Conservation (phyloP, 257 asterid genomes). For the Mitragyna speciosa region DNA sequence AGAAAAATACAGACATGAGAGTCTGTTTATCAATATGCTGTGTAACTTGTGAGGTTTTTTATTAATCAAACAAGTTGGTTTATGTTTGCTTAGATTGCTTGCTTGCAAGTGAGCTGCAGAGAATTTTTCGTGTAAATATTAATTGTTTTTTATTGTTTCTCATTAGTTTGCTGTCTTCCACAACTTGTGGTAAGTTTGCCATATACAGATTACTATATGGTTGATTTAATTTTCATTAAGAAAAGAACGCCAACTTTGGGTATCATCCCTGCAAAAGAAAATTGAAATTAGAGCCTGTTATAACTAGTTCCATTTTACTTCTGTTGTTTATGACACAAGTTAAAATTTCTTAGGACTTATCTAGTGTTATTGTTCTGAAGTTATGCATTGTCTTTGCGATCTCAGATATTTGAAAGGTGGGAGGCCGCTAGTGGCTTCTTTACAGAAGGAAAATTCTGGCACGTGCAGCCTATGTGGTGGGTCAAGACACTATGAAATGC, state of each 20-base stretch:
- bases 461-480: conserved; percentile 68
- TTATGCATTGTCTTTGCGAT: conserved; percentile 11
- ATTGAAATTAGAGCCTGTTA: not conserved
- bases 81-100: no score
- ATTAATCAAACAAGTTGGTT: no score
- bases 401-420: conserved; percentile 77
- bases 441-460: conserved; percentile 43
- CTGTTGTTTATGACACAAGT: no score
- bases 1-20: not conserved
- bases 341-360: no score
- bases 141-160: not conserved
- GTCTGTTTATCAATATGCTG: not conserved
- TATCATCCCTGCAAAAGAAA: no score
- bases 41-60: no score
- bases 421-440: conserved; percentile 63
- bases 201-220: not conserved
- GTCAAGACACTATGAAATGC: conserved; percentile 74
- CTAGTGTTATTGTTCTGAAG: not conserved
- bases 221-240: not conserved
- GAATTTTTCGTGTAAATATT: not conserved
- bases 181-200: not conserved
- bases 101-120: not conserved
- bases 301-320: not conserved
- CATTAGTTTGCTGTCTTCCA: not conserved
- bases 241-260: no score